Percentiles rank a stretch among this genome's conserved stretches.
Evolutionary conservation across 2,329 filamentous ascomycete species (phyloP).

Genomic region (Colletotrichum cuscutae): DNA sequence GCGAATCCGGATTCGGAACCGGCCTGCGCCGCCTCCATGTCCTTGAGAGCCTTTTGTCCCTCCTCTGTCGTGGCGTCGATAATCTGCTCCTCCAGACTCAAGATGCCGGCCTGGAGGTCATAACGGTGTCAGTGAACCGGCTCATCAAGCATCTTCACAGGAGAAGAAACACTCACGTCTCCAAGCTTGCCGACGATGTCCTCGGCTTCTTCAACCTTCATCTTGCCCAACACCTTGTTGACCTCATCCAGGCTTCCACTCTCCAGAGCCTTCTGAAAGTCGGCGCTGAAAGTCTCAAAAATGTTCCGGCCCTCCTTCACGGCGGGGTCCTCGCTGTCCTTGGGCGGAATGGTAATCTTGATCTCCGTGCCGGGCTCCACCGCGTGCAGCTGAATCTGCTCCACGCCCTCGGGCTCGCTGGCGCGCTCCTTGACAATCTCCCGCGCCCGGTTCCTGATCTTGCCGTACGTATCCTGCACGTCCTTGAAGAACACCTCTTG

Average conservation of each 20-base stretch:
- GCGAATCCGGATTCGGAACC: slow-evolving; percentile 43
- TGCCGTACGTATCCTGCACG: slow-evolving; percentile 86
- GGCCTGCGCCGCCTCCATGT: slow-evolving; percentile 69
- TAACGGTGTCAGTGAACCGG: slow-evolving; percentile 40
- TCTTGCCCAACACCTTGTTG: slow-evolving; percentile 75
- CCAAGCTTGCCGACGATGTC: slow-evolving; percentile 83
- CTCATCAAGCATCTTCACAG: not conserved
- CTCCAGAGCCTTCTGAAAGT: slow-evolving; percentile 84
- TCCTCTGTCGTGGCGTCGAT: slow-evolving; percentile 95
- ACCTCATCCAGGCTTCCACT: slow-evolving; percentile 82
- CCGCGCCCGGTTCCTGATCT: slow-evolving; percentile 80
- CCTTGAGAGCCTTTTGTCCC: slow-evolving; percentile 80
- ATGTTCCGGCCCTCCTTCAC: slow-evolving; percentile 74
- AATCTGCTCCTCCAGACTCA: slow-evolving; percentile 91
- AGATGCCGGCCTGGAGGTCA: slow-evolving; percentile 74
- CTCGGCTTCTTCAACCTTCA: slow-evolving; percentile 90
- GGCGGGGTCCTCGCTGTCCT: slow-evolving; percentile 72
- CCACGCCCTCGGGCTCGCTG: slow-evolving; percentile 72
- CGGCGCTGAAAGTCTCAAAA: slow-evolving; percentile 85
- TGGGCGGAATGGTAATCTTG: slow-evolving; percentile 83
- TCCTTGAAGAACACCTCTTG: slow-evolving; percentile 93
- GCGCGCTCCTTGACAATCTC: slow-evolving; percentile 73
- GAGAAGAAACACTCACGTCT: slow-evolving; percentile 60
- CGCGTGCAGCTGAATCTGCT: slow-evolving; percentile 97
- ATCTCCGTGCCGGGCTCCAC: slow-evolving; percentile 94